phyloP scores from a whole-genome alignment of 78 protist species.

The Dictyostelium brefeldianum region DNA sequence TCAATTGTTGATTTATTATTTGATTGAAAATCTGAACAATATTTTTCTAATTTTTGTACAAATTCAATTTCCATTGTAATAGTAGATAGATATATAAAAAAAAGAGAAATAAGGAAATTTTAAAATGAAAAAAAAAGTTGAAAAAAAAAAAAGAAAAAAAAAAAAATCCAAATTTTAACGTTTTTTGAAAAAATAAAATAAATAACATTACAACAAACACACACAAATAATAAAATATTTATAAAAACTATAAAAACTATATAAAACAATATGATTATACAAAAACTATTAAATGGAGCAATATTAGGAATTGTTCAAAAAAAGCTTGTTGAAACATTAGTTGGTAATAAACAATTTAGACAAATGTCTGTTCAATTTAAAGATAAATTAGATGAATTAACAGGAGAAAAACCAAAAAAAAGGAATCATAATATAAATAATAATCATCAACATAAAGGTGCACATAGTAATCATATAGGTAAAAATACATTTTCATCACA shows the following conservation, averaged over 20 bases:
- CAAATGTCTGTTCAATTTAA: slow-evolving; percentile 23
- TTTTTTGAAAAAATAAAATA: no score
- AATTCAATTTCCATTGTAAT: slow-evolving; percentile 36
- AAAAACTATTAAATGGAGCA: background rate
- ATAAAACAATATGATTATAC: background rate
- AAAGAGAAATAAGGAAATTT: no score
- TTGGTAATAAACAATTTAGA: slow-evolving; percentile 10
- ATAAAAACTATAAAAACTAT: no score
- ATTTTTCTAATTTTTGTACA: slow-evolving; percentile 9
- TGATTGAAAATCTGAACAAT: slow-evolving; percentile 40
- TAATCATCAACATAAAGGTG: background rate
- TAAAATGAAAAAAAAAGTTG: no score
- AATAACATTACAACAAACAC: no score
- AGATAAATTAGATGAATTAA: background rate
- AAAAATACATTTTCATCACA: background rate
- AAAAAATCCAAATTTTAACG: no score
- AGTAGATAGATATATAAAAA: no score
- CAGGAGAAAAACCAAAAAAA: background rate
- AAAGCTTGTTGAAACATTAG: background rate
- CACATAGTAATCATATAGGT: background rate
- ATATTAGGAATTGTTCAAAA: background rate
- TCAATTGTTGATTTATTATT: background rate
- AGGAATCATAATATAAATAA: background rate
- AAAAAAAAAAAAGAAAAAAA: no score
- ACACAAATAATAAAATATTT: no score